Evolutionary conservation across 2,329 filamentous ascomycete species (phyloP).

Genomic region (Magnaporthiopsis incrustans): DNA sequence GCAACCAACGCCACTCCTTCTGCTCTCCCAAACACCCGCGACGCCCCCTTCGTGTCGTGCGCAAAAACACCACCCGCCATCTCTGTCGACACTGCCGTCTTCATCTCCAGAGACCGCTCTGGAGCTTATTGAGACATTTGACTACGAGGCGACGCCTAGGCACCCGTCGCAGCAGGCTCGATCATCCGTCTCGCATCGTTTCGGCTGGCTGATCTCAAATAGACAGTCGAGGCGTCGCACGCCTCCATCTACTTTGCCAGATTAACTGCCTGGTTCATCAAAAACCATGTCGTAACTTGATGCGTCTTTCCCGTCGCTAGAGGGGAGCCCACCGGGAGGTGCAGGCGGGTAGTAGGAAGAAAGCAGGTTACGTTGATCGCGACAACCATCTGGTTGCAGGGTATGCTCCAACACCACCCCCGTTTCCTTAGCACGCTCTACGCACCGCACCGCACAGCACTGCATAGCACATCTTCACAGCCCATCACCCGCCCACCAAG

Average conservation of each 20-base stretch:
- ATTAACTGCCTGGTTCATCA: slow-evolving; percentile 7
- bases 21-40: slow-evolving; percentile 7
- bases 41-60: neutral
- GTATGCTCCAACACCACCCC: neutral
- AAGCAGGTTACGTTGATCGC: neutral
- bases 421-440: neutral
- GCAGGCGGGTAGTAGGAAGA: slow-evolving; percentile 1
- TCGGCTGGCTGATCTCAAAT: slow-evolving; percentile 1
- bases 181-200: neutral
- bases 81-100: neutral
- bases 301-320: slow-evolving; percentile 3
- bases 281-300: slow-evolving; percentile 9
- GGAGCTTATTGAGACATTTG: neutral
- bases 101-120: neutral
- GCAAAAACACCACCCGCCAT: neutral
- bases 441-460: neutral
- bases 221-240: slow-evolving; percentile 3
- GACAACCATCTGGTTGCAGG: neutral
- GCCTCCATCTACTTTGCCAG: slow-evolving; percentile 2
- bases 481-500: neutral
- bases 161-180: neutral
- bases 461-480: neutral
- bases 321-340: slow-evolving; percentile 3
- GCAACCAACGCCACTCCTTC: slow-evolving; percentile 12
- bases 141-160: neutral